Evolutionary conservation across 768 basidiomycete species (phyloP), one percentile per base, ranked within the genome.

Genomic region (Panellus pusillus): DNA sequence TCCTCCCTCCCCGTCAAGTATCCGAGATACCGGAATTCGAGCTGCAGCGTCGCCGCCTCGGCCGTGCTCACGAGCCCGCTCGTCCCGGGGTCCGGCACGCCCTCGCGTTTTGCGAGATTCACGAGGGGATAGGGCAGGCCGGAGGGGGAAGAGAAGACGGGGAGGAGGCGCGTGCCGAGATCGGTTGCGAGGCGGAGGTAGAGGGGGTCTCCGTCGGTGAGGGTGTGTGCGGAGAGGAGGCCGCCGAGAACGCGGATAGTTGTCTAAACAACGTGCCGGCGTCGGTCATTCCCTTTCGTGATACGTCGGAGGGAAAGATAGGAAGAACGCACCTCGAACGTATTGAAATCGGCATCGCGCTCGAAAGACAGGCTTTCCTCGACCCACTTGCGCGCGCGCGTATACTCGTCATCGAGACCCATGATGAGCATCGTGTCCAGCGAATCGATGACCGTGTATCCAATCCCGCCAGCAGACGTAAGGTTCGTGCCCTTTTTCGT

Each of bases 191-290:
- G 84, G 44, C 83, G 74, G 14, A 97, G 80, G 66, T 82, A 93
- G 6, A 95, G 64, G 5, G 73, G 63, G 54, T 93, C 88, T 31
- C 79, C 73, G 48, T 56, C 54, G 19, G 51, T 43, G 11, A 97
- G 79, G 61, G 93, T 82, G 66, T 92, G 86, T 0, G 93, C 89
- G 2, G 93, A 84, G 1, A 98, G 75, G 2, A 98, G 79, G 1
- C 95, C 96, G 11, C 96, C 95, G 2, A 98, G 78, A 1, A 96
- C 81, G 29, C 95, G 86, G 46, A 97, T 98, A 0, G 94, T 98
- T 2, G 91, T 94, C 92, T n/a, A n/a, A n/a, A n/a, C n/a, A n/a
- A n/a, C n/a, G n/a, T n/a, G n/a, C n/a, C n/a, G n/a, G n/a, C n/a
- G n/a, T n/a, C n/a, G n/a, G n/a, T n/a, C n/a, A n/a, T n/a, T n/a